Evolutionary conservation across 768 basidiomycete species (phyloP), one percentile per base, ranked within the genome.

Genomic region (Termitomyces sp.): DNA sequence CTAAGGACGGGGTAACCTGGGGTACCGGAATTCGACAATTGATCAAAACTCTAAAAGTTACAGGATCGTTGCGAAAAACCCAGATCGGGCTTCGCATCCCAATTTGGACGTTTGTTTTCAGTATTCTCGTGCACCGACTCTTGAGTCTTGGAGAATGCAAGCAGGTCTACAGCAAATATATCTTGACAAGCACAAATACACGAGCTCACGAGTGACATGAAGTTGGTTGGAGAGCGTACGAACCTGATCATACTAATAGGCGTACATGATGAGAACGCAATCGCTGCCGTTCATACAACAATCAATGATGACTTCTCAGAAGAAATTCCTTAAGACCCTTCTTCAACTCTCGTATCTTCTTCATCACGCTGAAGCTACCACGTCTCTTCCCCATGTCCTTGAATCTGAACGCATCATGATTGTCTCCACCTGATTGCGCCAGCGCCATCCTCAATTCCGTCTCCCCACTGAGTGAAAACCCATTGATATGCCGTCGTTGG

Each of bases 401-500:
- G 49, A 69, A 71, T 56, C 59, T 65, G 22, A 65, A 70, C 16
- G 22, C 32, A 38, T 66, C 62, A 53, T 52, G 53, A 16, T 12
- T 54, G 20, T 35, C 44, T 38, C 61, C 50, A 72, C 71, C 56
- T 70, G 67, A 67, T 75, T 71, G 62, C 9, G 84, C 84, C 39
- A 85, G 69, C 1, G 81, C 79, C 82, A 85, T 85, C 64, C 79
- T 75, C 71, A 85, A 63, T 68, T 86, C 85, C 57, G 81, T 83
- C 71, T 86, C 83, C 12, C 85, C 85, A 57, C 84, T 86, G 65
- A 86, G 73, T 58, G 85, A 86, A 68, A 77, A 85, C 15, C 84
- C 84, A 36, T 33, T 20, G 16, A 7, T 22, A 18, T 67, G 28
- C 18, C 39, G 54, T n/a, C 32, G 48, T 64, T 63, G 42, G 63